Conservation (phyloP, 495 filamentous ascomycete genomes). For the Neurospora intermedia region DNA sequence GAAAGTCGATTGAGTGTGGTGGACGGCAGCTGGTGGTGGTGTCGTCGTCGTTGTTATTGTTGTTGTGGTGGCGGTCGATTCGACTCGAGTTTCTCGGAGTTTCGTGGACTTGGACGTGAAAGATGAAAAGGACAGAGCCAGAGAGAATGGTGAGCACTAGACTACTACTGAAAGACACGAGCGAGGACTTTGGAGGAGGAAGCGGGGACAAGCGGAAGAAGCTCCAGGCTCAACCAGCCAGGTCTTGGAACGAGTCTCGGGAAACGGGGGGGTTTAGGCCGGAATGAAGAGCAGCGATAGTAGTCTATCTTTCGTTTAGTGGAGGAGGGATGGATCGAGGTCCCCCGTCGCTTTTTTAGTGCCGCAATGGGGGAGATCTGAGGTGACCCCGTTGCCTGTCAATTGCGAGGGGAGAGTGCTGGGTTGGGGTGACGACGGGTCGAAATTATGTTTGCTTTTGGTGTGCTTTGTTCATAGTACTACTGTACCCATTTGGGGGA, state of each 20-base stretch:
- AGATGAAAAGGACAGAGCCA: background rate
- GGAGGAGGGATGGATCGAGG: background rate
- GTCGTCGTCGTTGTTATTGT: background rate
- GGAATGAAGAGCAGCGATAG: background rate
- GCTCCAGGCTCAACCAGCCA: background rate
- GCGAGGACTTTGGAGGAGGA: background rate
- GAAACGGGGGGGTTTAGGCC: background rate
- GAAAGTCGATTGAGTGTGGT: background rate
- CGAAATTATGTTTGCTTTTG: background rate
- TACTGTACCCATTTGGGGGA: background rate
- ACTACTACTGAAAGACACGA: background rate
- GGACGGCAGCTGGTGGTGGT: background rate
- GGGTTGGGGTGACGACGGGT: background rate
- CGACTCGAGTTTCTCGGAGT: background rate
- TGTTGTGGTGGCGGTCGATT: background rate
- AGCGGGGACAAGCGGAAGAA: background rate
- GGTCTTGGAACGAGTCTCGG: background rate
- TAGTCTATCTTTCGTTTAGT: background rate
- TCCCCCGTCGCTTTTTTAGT: background rate
- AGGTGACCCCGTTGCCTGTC: background rate
- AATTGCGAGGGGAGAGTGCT: background rate
- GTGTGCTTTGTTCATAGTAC: background rate
- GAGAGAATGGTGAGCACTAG: background rate
- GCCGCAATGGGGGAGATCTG: background rate
- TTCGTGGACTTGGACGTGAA: background rate